phyloP scores from a whole-genome alignment of 2,329 filamentous ascomycete genomes.

The Fusarium brevicatenulatum region DNA sequence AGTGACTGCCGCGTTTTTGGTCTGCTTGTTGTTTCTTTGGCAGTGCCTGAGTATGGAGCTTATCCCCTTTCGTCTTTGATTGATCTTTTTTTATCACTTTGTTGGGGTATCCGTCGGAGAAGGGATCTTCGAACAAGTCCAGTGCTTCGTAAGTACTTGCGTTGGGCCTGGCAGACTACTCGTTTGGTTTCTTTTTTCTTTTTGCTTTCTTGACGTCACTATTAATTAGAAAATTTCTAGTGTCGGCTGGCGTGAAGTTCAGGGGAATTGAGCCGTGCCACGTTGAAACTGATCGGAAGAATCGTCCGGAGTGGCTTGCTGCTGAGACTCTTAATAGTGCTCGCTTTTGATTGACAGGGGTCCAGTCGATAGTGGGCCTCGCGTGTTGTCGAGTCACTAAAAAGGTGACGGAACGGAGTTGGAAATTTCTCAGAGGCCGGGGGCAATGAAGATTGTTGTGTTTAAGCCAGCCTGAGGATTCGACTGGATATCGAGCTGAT shows the following conservation, averaged over 20 bases:
- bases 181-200: background rate
- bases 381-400: conserved; percentile 21
- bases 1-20: conserved; percentile 15
- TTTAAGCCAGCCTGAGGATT: conserved; percentile 18
- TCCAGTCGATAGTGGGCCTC: conserved; percentile 24
- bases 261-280: conserved; percentile 35
- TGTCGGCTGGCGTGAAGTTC: conserved; percentile 25
- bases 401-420: conserved; percentile 18
- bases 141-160: conserved; percentile 31
- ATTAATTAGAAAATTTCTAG: conserved; percentile 20
- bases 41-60: conserved; percentile 24
- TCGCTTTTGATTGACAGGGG: conserved; percentile 22
- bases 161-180: conserved; percentile 7
- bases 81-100: conserved; percentile 26
- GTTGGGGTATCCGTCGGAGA: background rate
- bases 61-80: conserved; percentile 42
- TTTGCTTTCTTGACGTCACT: conserved; percentile 33
- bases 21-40: conserved; percentile 12
- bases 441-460: conserved; percentile 24
- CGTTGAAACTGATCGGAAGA: conserved; percentile 27
- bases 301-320: conserved; percentile 37
- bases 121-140: conserved; percentile 5
- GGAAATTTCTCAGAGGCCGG: conserved; percentile 11
- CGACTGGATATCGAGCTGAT: conserved; percentile 15
- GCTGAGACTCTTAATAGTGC: conserved; percentile 13